Evolutionary conservation across 2,329 filamentous ascomycete genomes (phyloP), one percentile per base, ranked within the genome.

Genomic region (Xylariales sp.): DNA sequence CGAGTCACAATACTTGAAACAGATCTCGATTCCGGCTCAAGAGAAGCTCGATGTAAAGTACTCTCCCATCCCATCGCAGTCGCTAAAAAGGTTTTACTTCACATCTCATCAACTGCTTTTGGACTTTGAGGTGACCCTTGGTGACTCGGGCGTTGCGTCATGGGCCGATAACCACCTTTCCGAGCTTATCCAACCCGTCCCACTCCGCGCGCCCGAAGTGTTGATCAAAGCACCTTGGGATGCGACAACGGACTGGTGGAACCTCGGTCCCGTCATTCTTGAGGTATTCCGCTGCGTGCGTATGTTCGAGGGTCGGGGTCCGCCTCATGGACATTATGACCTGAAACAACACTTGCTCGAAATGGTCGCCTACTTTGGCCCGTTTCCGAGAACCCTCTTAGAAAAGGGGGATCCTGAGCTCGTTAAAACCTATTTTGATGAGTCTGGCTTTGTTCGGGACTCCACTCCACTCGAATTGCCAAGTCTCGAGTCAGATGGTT

Each of bases 191-290:
- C 50, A 54, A 31, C 51, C 51, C n/a, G 35, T 47, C n/a, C n/a
- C 31, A n/a, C 45, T 55, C 6, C 47, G 49, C n/a, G 34, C 50
- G 5, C 51, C 52, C 13, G 52, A 54, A 33, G 50, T 53, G 4
- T 33, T 55, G 6, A 45, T 53, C 19, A 21, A 16, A 15, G 51
- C 51, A 6, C 37, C 43, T 10, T 54, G 51, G 51, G 47, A 49
- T 24, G 21, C 11, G 13, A 41, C 29, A 1, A 43, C 38, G 2
- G 52, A 54, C 33, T 38, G 29, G 18, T 54, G 50, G 50, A 55
- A 53, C 29, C 41, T 55, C 1, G 48, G 51, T 3, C 41, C 48
- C 16, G 31, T 48, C 5, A 10, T 53, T 15, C 30, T 49, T 2
- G 48, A 53, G 34, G 10, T 44, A 15, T 46, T 39, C 13, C 41